Evolutionary conservation across 352 stramenopile species (phyloP).

Genomic region (Globisporangium radiosum): DNA sequence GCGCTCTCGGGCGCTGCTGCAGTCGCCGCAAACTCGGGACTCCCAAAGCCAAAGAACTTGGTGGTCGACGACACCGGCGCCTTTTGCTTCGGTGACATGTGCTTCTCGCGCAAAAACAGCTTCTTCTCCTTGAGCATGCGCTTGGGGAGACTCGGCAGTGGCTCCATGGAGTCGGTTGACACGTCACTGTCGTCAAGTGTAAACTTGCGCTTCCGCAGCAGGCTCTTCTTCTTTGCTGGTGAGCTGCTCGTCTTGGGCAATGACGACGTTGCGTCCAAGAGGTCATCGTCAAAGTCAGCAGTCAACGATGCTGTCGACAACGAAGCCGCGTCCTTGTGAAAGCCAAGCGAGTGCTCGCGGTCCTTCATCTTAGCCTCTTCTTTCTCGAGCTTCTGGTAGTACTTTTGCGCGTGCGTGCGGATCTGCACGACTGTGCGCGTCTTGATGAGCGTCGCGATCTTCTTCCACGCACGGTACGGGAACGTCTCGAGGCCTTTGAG

Average conservation of each 20-base stretch:
- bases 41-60: conserved; percentile 36
- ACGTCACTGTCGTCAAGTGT: conserved; percentile 22
- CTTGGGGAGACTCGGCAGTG: conserved; percentile 55
- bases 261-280: conserved; percentile 4
- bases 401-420: conserved; percentile 85
- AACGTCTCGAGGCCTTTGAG: conserved; percentile 82
- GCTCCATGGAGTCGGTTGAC: conserved; percentile 4
- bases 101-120: conserved; percentile 33
- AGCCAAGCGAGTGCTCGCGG: conserved; percentile 37
- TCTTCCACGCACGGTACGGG: conserved; percentile 85
- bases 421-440: conserved; percentile 91
- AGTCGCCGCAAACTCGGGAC: conserved; percentile 13
- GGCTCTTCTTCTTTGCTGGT: conserved; percentile 49
- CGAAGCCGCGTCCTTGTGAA: background rate
- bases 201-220: conserved; percentile 68
- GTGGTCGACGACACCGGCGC: conserved; percentile 21
- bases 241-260: conserved; percentile 4
- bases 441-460: conserved; percentile 93
- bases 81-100: conserved; percentile 80
- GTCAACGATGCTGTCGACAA: conserved; percentile 2
- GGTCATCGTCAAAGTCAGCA: background rate
- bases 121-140: conserved; percentile 63
- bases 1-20: conserved; percentile 25
- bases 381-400: conserved; percentile 88
- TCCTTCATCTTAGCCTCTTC: conserved; percentile 74